Evolutionary conservation across 2,329 filamentous ascomycete genomes (phyloP).

Genomic region (Lasiodiplodia theobromae): DNA sequence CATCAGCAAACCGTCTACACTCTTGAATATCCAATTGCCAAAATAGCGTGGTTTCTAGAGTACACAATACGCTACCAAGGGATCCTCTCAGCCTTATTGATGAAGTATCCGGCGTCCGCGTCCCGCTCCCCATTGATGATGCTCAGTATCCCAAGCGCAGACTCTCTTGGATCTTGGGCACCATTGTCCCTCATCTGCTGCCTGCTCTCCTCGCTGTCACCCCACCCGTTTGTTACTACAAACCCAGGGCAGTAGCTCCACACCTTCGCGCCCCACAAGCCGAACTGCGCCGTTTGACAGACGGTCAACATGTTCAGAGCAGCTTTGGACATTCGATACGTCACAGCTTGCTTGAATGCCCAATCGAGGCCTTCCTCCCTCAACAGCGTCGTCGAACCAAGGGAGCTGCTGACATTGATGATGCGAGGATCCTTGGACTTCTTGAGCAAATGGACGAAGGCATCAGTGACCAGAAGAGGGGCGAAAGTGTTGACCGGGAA

Average conservation of each 20-base stretch:
- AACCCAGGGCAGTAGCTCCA: neutral
- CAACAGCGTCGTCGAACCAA: neutral
- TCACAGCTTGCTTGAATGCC: neutral
- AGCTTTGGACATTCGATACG: neutral
- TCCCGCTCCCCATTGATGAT: neutral
- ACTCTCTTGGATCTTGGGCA: neutral
- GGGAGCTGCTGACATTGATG: neutral
- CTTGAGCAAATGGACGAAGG: neutral
- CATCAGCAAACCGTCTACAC: too few species aligned
- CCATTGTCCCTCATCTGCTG: neutral
- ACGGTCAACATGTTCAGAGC: neutral
- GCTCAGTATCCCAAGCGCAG: neutral
- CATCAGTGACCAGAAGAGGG: neutral
- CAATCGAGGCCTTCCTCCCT: neutral
- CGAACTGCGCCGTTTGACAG: neutral
- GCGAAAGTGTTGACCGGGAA: neutral
- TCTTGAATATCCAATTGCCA: too few species aligned
- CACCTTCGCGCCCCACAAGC: neutral
- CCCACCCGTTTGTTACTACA: neutral
- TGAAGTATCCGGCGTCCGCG: neutral
- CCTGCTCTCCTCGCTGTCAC: neutral
- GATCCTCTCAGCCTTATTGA: neutral
- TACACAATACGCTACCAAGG: neutral
- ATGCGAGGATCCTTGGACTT: neutral
- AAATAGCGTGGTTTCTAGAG: too few species aligned